Conservation (phyloP, 306 rosid species). For the Lagenaria siceraria region DNA sequence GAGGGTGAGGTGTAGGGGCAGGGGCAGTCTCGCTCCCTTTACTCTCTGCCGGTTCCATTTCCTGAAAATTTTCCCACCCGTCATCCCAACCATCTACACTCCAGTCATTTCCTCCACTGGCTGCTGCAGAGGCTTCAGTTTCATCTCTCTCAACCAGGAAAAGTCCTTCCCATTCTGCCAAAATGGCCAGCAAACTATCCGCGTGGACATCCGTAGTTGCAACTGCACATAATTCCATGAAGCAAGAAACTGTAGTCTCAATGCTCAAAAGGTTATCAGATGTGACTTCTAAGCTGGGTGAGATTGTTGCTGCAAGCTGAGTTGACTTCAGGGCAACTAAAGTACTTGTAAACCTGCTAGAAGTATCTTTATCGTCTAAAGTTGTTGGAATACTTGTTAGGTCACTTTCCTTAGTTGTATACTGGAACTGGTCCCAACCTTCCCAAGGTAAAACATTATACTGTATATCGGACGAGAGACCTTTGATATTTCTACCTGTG, state of each 20-base stretch:
- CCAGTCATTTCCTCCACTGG: constrained; percentile 72
- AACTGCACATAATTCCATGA: constrained; percentile 51
- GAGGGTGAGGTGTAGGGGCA: constrained; percentile 43
- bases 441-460: constrained; percentile 73
- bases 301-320: constrained; percentile 65
- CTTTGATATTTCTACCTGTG: constrained; percentile 56
- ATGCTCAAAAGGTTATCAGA: constrained; percentile 50
- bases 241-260: constrained; percentile 70
- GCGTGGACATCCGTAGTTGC: constrained; percentile 45
- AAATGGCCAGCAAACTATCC: constrained; percentile 48
- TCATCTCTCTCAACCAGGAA: constrained; percentile 32
- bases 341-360: constrained; percentile 72
- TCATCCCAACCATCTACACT: constrained; percentile 82
- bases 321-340: constrained; percentile 88
- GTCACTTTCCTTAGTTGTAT: constrained; percentile 31
- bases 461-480: constrained; percentile 57
- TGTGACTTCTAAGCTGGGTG: constrained; percentile 59
- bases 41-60: constrained; percentile 36
- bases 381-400: constrained; percentile 28
- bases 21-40: constrained; percentile 22
- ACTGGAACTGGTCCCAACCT: constrained; percentile 69
- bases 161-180: constrained; percentile 92
- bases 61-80: constrained; percentile 97
- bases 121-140: constrained; percentile 30
- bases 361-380: constrained; percentile 43